Conservation (phyloP, 2,329 filamentous ascomycete genomes). For the Penicillium corylophilum region DNA sequence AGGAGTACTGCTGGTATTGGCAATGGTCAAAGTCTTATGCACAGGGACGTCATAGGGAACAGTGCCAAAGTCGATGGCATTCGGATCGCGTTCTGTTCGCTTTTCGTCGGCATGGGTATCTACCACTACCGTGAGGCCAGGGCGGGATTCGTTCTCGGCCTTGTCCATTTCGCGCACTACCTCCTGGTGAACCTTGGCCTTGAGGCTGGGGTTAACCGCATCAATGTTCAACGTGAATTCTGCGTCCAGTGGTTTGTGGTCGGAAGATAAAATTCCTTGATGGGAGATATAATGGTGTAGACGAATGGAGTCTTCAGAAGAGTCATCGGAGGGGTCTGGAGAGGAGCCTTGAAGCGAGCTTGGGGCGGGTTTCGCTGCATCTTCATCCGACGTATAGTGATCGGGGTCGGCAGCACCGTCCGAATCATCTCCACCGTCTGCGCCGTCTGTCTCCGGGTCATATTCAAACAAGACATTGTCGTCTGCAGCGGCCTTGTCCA, state of each 20-base stretch:
- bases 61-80: constrained; percentile 73
- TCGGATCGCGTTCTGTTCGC: constrained; percentile 43
- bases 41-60: constrained; percentile 68
- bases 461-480: constrained; percentile 88
- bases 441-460: constrained; percentile 74
- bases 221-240: constrained; percentile 84
- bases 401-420: constrained; percentile 51
- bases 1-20: constrained; percentile 82
- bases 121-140: constrained; percentile 77
- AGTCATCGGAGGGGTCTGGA: constrained; percentile 24
- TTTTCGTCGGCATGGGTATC: constrained; percentile 54
- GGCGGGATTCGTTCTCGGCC: constrained; percentile 85
- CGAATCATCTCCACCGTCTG: constrained; percentile 48
- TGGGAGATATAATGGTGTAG: constrained; percentile 79
- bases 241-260: constrained; percentile 88
- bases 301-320: constrained; percentile 50
- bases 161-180: constrained; percentile 85
- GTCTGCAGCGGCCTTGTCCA: constrained; percentile 71
- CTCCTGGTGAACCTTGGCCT: constrained; percentile 79
- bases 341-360: background rate
- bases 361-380: background rate
- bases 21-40: constrained; percentile 72
- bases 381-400: background rate
- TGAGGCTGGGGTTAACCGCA: constrained; percentile 79
- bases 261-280: constrained; percentile 85